Evolutionary conservation across 805 yeast genomes (phyloP).

Genomic region (Candida suzukii): DNA sequence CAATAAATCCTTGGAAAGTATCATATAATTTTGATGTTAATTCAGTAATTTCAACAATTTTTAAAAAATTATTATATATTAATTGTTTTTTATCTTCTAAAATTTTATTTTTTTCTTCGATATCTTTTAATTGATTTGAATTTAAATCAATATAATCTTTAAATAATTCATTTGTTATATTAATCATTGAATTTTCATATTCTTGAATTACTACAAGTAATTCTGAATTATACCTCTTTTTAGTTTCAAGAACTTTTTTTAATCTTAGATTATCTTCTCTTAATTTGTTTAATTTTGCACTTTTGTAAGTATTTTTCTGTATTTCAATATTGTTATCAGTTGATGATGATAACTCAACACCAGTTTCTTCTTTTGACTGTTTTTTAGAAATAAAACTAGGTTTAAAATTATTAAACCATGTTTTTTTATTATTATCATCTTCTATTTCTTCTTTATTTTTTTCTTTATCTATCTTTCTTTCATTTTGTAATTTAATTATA

Average conservation of each 20-base stretch:
- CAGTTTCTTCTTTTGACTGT: background rate
- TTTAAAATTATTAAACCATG: conserved; percentile 4
- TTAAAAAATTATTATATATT: conserved; percentile 12
- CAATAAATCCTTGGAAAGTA: conserved; percentile 7
- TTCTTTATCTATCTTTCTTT: background rate
- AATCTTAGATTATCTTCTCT: conserved; percentile 9
- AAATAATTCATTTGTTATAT: conserved; percentile 9
- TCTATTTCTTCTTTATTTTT: background rate
- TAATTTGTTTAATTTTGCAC: conserved; percentile 3
- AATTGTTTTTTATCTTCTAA: conserved; percentile 7
- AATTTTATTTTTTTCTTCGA: conserved; percentile 5
- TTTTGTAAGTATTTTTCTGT: conserved; percentile 2
- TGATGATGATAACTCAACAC: too few relatives aligned
- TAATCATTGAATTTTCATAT: conserved; percentile 11
- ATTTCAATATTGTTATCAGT: too few relatives aligned
- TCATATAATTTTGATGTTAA: conserved; percentile 10
- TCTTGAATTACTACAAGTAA: conserved; percentile 10
- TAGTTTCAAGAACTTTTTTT: conserved; percentile 7
- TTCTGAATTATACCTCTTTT: conserved; percentile 12
- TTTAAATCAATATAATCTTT: conserved; percentile 6
- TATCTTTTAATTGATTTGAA: conserved; percentile 9
- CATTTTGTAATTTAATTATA: too few relatives aligned
- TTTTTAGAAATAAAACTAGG: conserved; percentile 1
- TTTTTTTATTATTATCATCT: background rate
- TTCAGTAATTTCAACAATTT: conserved; percentile 12